Evolutionary conservation across 2,329 filamentous ascomycete genomes (phyloP), one percentile per base, ranked within the genome.

Genomic region (Zymoseptoria ardabiliae): DNA sequence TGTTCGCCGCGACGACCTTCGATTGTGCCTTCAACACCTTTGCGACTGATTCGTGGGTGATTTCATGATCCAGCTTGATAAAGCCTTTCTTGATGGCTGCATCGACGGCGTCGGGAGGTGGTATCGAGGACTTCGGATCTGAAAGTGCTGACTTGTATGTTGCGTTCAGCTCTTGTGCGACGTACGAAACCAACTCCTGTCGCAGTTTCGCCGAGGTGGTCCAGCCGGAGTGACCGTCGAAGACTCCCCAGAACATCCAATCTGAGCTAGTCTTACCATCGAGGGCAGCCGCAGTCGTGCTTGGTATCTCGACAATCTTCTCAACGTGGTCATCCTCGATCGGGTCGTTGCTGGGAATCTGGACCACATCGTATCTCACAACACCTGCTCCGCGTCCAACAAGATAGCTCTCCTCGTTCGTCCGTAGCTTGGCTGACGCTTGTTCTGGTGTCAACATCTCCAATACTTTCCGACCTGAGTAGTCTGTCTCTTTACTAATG

Each of bases 231-330:
- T 99, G 94, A 0, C 94, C 94, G 72, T 99, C 94, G 74, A 97
- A 99, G 19, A 99, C 92, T 59, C 92, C 94, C 94, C 95, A 99
- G 74, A 99, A 99, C 91, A 97, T 97, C 94, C 94, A 99, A 75
- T 99, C 95, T 62, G 84, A 90, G 60, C 81, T 85, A 19, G 80
- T 65, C 17, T 82, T 80, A 45, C 81, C 76, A 71, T 82, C 76
- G 68, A 82, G 78, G 7, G 79, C 78, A 17, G 81, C 79, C 23
- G 81, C 79, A 48, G 82, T 78, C 54, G 78, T 80, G 56, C 82
- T 81, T 4, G 90, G 88, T 8, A 97, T 85, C 74, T 97, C 90
- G 53, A 99, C 91, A 69, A 97, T 97, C 82, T 96, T 96, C 78
- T 99, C 94, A 56, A 92, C 90, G 72, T 99, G 94, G 71, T 99